phyloP scores from a whole-genome alignment of 371 early-diverging fungal species.

The Blakeslea trispora region DNA sequence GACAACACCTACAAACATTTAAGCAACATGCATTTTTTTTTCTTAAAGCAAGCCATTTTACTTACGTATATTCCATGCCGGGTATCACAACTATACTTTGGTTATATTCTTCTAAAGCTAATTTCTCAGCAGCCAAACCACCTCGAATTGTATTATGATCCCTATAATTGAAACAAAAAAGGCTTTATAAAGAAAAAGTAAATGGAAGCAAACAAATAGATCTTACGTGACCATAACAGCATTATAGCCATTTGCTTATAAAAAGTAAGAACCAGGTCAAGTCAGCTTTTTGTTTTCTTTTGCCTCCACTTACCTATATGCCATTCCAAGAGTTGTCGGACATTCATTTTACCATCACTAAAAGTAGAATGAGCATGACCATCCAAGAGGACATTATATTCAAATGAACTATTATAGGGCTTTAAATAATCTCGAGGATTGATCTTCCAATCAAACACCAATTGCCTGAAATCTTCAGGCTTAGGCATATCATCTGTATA shows the following conservation, averaged over 20 bases:
- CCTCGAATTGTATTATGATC: constrained; percentile 78
- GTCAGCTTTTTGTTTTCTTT: no score
- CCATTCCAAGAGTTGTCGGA: constrained; percentile 65
- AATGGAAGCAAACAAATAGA: no score
- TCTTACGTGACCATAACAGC: constrained; percentile 67
- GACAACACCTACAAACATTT: constrained; percentile 54
- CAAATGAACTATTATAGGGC: constrained; percentile 58
- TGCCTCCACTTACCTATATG: constrained; percentile 60
- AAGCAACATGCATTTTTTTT: no score
- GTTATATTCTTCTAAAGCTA: constrained; percentile 58
- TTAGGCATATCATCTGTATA: constrained; percentile 43
- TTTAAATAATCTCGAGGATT: constrained; percentile 58
- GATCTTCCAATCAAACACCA: constrained; percentile 60
- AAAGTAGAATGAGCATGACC: constrained; percentile 72
- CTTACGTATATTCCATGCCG: constrained; percentile 70
- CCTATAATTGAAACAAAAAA: constrained; percentile 38
- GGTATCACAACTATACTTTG: constrained; percentile 69
- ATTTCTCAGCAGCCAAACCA: constrained; percentile 61
- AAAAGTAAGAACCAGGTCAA: no score
- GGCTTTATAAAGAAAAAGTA: no score
- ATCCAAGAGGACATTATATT: constrained; percentile 68
- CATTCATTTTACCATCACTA: constrained; percentile 71
- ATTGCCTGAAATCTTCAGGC: constrained; percentile 33
- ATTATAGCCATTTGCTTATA: constrained; percentile 80
- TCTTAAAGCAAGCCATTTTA: background rate